A percentile compares a stretch with the other conserved stretches of the same genome.
phyloP scores from a whole-genome alignment of 1,139 yeast genomes.

The Candida glucosophila region DNA sequence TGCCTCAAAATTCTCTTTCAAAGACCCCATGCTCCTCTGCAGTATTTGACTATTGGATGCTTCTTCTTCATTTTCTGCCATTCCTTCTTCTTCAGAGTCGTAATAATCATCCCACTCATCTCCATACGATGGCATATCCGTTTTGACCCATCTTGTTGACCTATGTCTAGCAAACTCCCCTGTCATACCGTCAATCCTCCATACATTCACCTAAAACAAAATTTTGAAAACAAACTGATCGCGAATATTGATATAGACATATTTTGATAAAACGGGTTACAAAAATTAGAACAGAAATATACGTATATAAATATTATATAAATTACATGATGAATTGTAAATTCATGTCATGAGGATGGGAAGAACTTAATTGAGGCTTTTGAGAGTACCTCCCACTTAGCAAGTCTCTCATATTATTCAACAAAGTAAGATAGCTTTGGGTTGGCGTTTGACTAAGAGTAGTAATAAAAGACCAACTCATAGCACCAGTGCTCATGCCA shows the following conservation, averaged over 20 bases:
- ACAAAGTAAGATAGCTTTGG: conserved; percentile 68
- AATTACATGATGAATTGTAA: conserved; percentile 39
- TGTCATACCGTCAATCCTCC: conserved; percentile 17
- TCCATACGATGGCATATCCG: conserved; percentile 50
- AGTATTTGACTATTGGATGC: no score
- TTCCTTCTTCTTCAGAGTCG: conserved; percentile 13
- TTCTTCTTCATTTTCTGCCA: conserved; percentile 2
- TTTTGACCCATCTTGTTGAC: conserved; percentile 59
- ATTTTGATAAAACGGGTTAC: neutral
- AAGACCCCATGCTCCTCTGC: no score
- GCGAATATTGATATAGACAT: neutral
- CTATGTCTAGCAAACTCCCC: conserved; percentile 47
- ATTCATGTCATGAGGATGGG: conserved; percentile 81
- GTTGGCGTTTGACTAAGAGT: conserved; percentile 60
- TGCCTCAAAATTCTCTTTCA: no score
- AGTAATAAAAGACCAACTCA: conserved; percentile 82
- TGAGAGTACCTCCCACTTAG: conserved; percentile 68
- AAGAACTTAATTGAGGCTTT: conserved; percentile 79
- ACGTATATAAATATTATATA: conserved; percentile 2
- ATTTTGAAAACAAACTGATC: neutral
- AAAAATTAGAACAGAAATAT: no score
- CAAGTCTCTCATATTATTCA: conserved; percentile 72
- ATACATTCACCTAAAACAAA: neutral
- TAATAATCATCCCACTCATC: conserved; percentile 48
- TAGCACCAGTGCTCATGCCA: conserved; percentile 84